Percentiles rank a stretch among this genome's conserved stretches.
These are phyloP conservation scores for Boletus barrowsii DNA, from an alignment of 768 basidiomycete species.

Conservation along the genomic window DNA sequence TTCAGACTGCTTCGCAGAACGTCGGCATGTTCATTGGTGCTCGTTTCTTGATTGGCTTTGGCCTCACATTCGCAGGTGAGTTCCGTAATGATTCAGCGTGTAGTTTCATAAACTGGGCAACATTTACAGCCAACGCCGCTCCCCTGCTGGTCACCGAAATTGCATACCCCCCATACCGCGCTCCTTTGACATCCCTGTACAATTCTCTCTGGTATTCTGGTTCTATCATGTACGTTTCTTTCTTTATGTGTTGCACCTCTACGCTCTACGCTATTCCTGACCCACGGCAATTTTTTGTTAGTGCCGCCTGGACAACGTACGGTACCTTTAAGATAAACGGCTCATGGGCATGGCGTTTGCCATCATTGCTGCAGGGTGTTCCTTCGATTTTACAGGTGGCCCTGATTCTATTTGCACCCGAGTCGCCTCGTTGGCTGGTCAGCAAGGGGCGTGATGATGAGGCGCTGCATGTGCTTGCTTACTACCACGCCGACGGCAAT, in stretches of 20 bases:
- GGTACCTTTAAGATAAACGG: slow-evolving; percentile 68
- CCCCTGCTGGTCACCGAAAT: slow-evolving; percentile 84
- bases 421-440: slow-evolving; percentile 82
- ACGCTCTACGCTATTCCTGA: neutral
- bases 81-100: neutral
- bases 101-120: neutral
- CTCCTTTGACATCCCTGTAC: slow-evolving; percentile 72
- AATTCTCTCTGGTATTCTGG: slow-evolving; percentile 89
- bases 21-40: slow-evolving; percentile 80
- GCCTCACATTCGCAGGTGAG: slow-evolving; percentile 65
- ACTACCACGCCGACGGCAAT: slow-evolving; percentile 82
- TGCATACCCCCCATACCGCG: slow-evolving; percentile 82
- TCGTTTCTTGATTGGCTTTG: slow-evolving; percentile 76
- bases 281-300: slow-evolving; percentile 16
- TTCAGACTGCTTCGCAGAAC: slow-evolving; percentile 71
- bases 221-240: slow-evolving; percentile 58
- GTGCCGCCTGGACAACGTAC: slow-evolving; percentile 83
- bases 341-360: slow-evolving; percentile 82
- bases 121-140: slow-evolving; percentile 56
- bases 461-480: slow-evolving; percentile 68
- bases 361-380: slow-evolving; percentile 67
- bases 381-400: slow-evolving; percentile 66
- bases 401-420: slow-evolving; percentile 70
- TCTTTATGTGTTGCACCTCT: too few species aligned
- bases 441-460: slow-evolving; percentile 69